These are phyloP conservation scores for Colletotrichum sp. DNA, from an alignment of 2,329 filamentous ascomycete species.

Conservation along the genomic window DNA sequence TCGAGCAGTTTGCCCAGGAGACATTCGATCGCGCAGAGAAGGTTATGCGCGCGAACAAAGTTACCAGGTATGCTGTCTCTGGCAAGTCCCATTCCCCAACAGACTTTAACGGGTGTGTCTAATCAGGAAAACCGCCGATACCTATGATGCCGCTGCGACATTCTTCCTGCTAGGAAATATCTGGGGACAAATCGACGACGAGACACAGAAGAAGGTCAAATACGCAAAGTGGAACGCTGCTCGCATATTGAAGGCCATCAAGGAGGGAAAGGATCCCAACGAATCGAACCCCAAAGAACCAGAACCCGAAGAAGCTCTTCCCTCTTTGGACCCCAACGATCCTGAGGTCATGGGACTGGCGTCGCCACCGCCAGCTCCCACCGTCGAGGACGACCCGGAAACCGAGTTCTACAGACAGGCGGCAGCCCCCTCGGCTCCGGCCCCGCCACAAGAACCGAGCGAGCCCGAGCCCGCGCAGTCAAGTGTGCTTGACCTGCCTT, in stretches of 20 bases:
- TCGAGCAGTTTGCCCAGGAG: conserved; percentile 92
- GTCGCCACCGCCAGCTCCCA: conserved; percentile 41
- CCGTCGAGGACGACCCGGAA: conserved; percentile 60
- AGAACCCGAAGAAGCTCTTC: conserved; percentile 46
- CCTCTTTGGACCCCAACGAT: conserved; percentile 65
- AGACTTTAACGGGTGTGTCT: background rate
- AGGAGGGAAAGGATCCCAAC: conserved; percentile 91
- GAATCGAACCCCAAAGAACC: conserved; percentile 78
- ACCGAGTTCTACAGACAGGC: conserved; percentile 29
- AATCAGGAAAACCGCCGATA: conserved; percentile 85
- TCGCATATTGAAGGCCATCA: conserved; percentile 88
- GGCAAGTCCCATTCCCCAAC: background rate
- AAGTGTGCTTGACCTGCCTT: conserved; percentile 17
- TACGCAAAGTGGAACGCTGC: conserved; percentile 96
- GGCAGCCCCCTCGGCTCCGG: conserved; percentile 30
- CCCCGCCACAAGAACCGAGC: conserved; percentile 27
- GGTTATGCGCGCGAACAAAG: conserved; percentile 81
- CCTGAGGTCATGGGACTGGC: conserved; percentile 65
- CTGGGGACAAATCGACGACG: conserved; percentile 78
- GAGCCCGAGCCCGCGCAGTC: conserved; percentile 8
- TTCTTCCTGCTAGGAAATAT: conserved; percentile 89
- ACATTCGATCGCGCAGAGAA: conserved; percentile 86
- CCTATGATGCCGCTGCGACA: conserved; percentile 88
- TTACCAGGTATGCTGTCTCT: conserved; percentile 57
- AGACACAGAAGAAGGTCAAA: conserved; percentile 86